These are phyloP conservation scores for Coriolopsis trogii DNA, from an alignment of 1,284 basidiomycete species.

Conservation along the genomic window DNA sequence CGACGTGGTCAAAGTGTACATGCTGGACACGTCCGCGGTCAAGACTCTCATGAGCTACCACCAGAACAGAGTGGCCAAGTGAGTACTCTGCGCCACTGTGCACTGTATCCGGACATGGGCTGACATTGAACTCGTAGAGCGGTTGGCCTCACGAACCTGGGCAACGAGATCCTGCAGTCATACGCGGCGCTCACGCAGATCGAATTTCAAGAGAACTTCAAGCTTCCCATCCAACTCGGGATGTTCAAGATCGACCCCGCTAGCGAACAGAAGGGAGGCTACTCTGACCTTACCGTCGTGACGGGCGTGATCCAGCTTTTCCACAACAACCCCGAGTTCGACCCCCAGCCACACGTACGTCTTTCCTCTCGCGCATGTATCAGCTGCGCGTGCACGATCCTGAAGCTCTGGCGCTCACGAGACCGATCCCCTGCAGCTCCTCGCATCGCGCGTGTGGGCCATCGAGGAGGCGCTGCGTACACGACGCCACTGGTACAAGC, in stretches of 20 bases:
- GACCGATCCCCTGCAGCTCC: neutral
- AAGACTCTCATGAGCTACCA: slow-evolving; percentile 8
- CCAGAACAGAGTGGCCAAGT: slow-evolving; percentile 10
- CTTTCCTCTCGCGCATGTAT: neutral
- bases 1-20: slow-evolving; percentile 9
- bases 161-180: slow-evolving; percentile 11
- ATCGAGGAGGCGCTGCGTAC: slow-evolving; percentile 10
- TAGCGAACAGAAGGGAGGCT: neutral
- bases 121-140: slow-evolving; percentile 1
- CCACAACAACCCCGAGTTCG: slow-evolving; percentile 4
- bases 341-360: slow-evolving; percentile 9
- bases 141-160: slow-evolving; percentile 10
- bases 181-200: slow-evolving; percentile 12
- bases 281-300: slow-evolving; percentile 16
- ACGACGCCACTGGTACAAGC: slow-evolving; percentile 18
- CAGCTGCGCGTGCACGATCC: neutral
- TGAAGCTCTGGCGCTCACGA: too few species aligned
- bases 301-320: slow-evolving; percentile 11
- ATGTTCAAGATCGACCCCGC: slow-evolving; percentile 18
- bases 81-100: neutral
- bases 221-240: slow-evolving; percentile 17
- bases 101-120: neutral
- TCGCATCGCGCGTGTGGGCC: slow-evolving; percentile 8
- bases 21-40: slow-evolving; percentile 3
- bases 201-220: slow-evolving; percentile 17